phyloP scores from a whole-genome alignment of 2,329 filamentous ascomycete genomes.

The Pyrenochaeta sp. region DNA sequence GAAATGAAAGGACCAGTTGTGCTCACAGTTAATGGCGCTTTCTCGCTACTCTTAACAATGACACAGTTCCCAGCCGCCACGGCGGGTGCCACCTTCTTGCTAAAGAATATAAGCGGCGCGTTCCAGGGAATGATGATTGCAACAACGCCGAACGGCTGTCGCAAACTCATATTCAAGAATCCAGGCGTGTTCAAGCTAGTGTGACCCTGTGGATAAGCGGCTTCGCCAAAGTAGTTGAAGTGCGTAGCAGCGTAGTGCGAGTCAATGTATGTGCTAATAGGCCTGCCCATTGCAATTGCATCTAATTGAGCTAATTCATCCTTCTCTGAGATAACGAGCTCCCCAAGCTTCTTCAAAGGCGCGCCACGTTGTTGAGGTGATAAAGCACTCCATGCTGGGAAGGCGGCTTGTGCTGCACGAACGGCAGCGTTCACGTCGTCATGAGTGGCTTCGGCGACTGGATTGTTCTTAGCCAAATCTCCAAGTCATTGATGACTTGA shows the following conservation, averaged over 20 bases:
- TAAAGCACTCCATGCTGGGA: conserved; percentile 45
- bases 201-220: conserved; percentile 81
- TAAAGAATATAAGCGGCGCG: conserved; percentile 35
- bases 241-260: conserved; percentile 81
- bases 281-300: conserved; percentile 85
- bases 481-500: background rate
- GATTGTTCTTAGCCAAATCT: background rate
- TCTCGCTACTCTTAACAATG: conserved; percentile 39
- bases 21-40: conserved; percentile 71
- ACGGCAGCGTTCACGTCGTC: conserved; percentile 37
- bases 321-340: conserved; percentile 56
- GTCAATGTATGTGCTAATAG: conserved; percentile 78
- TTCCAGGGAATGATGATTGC: conserved; percentile 77
- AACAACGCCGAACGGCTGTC: conserved; percentile 79
- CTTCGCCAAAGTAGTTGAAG: conserved; percentile 80
- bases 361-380: conserved; percentile 49
- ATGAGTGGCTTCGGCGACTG: conserved; percentile 33
- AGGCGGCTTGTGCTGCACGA: conserved; percentile 33
- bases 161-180: conserved; percentile 71
- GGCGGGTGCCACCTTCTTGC: conserved; percentile 36
- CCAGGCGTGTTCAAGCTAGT: conserved; percentile 64
- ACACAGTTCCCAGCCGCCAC: conserved; percentile 38
- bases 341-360: conserved; percentile 56
- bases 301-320: conserved; percentile 81
- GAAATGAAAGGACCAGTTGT: background rate